Conservation (phyloP, 2,329 filamentous ascomycete genomes). For the Fusarium napiforme region DNA sequence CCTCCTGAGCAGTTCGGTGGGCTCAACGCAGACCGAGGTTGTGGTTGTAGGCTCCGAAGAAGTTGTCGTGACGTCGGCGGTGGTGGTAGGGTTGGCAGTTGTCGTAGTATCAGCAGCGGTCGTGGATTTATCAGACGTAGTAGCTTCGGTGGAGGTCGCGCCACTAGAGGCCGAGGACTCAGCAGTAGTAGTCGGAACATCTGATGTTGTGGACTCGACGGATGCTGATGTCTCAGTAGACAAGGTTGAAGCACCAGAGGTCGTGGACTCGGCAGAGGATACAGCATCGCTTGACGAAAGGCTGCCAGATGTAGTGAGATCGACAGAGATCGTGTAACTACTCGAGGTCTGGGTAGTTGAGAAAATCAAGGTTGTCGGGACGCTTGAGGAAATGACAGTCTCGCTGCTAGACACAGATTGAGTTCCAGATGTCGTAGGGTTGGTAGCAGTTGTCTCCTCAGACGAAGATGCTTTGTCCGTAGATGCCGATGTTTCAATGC, state of each 20-base stretch:
- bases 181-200: rapidly evolving
- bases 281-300: neutral
- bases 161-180: neutral
- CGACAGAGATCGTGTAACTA: neutral
- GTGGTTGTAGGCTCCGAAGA: constrained; percentile 8
- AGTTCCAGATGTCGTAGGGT: neutral
- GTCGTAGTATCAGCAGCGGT: neutral
- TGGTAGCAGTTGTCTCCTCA: neutral
- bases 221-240: neutral
- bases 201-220: neutral
- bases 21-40: constrained; percentile 3
- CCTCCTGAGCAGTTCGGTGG: constrained; percentile 1
- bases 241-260: neutral
- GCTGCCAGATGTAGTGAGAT: neutral
- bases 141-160: neutral
- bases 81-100: neutral
- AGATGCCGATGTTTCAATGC: rapidly evolving
- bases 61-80: neutral
- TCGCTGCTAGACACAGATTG: neutral
- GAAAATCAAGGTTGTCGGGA: neutral
- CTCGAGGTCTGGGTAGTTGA: neutral
- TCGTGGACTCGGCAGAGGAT: neutral
- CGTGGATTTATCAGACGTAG: rapidly evolving
- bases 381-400: neutral
- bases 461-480: rapidly evolving